These are phyloP conservation scores for Paxillus involutus DNA, from an alignment of 768 basidiomycete species.

Conservation along the genomic window DNA sequence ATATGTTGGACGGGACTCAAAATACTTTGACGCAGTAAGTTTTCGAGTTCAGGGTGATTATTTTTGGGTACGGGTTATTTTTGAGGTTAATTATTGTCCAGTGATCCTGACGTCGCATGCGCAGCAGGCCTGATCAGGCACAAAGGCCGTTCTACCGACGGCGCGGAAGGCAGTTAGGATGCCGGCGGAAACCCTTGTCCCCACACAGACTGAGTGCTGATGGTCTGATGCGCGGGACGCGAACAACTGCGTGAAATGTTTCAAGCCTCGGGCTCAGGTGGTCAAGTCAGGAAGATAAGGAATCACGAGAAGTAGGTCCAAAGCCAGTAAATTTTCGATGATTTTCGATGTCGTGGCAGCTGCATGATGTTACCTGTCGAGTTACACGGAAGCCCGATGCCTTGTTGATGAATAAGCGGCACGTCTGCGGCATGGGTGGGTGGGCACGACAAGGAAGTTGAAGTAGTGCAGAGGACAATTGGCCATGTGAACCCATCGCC, in stretches of 20 bases:
- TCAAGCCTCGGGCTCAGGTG: no score
- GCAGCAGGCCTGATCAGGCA: conserved; percentile 28
- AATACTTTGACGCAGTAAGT: conserved; percentile 16
- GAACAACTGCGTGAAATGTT: background rate
- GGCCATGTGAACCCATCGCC: conserved; percentile 12
- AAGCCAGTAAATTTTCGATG: background rate
- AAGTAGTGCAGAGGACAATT: conserved; percentile 3
- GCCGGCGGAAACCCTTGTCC: conserved; percentile 17
- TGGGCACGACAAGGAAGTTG: background rate
- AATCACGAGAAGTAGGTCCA: background rate
- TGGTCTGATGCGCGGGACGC: background rate
- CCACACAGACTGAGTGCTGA: no score
- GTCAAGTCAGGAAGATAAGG: background rate
- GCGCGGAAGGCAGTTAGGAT: conserved; percentile 7
- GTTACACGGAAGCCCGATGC: conserved; percentile 19
- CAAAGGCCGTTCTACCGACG: conserved; percentile 1
- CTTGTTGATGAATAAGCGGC: conserved; percentile 12
- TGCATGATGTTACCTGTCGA: conserved; percentile 7
- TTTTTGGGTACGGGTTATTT: conserved; percentile 32
- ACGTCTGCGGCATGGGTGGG: background rate
- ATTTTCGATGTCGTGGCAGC: background rate
- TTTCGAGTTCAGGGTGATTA: conserved; percentile 24
- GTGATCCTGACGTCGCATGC: conserved; percentile 27
- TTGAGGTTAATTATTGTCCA: conserved; percentile 16
- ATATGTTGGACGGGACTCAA: conserved; percentile 17